Evolutionary conservation across 495 filamentous ascomycete genomes (phyloP).

Genomic region (Penicillium subrubescens): DNA sequence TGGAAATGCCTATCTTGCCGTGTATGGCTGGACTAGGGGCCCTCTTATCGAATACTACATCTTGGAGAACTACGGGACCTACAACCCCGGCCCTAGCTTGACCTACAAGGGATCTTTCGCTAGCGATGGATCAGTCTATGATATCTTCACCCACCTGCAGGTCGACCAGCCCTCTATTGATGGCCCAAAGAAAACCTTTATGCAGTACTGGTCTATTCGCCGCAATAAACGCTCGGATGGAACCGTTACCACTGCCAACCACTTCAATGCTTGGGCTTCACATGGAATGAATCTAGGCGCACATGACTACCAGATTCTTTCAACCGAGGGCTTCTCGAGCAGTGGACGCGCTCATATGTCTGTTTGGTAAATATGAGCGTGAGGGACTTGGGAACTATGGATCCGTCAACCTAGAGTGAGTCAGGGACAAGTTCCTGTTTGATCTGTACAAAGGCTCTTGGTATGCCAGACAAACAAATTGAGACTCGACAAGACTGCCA

Average conservation of each 20-base stretch:
- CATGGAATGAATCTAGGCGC: slow-evolving; percentile 52
- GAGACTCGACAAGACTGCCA: no score
- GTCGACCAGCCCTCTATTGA: slow-evolving; percentile 64
- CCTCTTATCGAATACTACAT: slow-evolving; percentile 69
- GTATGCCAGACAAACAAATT: no score
- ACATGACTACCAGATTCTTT: slow-evolving; percentile 63
- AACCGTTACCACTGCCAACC: slow-evolving; percentile 54
- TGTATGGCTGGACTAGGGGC: slow-evolving; percentile 65
- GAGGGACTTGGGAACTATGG: no score
- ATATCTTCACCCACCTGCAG: slow-evolving; percentile 61
- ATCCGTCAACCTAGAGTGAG: no score
- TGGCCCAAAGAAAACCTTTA: slow-evolving; percentile 61
- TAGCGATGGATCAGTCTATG: slow-evolving; percentile 64
- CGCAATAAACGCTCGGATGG: slow-evolving; percentile 54
- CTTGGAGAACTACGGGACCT: slow-evolving; percentile 58
- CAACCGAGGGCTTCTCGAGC: slow-evolving; percentile 60
- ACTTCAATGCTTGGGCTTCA: slow-evolving; percentile 64
- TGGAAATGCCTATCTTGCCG: slow-evolving; percentile 60
- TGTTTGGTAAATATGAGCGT: no score
- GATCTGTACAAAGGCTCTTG: no score
- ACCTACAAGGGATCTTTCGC: slow-evolving; percentile 51
- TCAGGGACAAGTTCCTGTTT: no score
- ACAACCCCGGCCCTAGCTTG: slow-evolving; percentile 42
- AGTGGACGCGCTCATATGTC: no score
- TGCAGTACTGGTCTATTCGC: slow-evolving; percentile 64